Evolutionary conservation across 371 early-diverging fungal species (phyloP).

Genomic region (Fennellomyces sp.): DNA sequence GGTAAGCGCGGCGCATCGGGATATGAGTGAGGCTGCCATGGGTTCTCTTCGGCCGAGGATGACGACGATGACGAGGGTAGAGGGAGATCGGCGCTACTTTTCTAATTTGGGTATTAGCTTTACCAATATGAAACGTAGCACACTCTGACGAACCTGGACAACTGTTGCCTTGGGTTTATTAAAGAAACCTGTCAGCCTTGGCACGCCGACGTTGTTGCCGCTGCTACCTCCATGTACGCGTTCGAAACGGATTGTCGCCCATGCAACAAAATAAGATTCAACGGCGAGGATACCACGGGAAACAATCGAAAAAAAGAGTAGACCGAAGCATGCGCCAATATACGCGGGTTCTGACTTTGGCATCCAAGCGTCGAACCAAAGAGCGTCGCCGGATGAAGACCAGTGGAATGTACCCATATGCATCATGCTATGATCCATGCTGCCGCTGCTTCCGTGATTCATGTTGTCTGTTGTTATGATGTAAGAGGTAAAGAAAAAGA

Average conservation of each 20-base stretch:
- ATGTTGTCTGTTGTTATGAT: background rate
- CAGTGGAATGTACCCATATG: conserved; percentile 54
- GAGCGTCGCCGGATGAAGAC: conserved; percentile 36
- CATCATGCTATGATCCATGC: conserved; percentile 24
- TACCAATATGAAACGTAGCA: background rate
- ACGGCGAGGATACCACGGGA: conserved; percentile 54
- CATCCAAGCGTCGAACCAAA: conserved; percentile 45
- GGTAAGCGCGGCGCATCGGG: conserved; percentile 33
- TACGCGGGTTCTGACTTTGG: conserved; percentile 55
- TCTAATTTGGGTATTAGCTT: background rate
- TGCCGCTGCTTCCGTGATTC: conserved; percentile 14
- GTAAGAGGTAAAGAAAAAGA: background rate
- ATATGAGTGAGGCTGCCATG: conserved; percentile 3
- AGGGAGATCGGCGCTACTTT: background rate
- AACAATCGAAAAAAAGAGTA: conserved; percentile 52
- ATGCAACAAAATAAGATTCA: conserved; percentile 52
- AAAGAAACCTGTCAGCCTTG: background rate
- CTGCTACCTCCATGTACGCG: conserved; percentile 14
- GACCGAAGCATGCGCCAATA: conserved; percentile 59
- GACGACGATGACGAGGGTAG: background rate
- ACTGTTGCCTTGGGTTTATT: background rate
- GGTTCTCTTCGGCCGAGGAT: background rate
- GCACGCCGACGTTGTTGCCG: background rate
- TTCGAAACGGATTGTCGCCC: conserved; percentile 33
- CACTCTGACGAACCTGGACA: background rate